Percentiles rank a stretch among this genome's conserved stretches.
phyloP scores from a whole-genome alignment of 305 asterid species.

The Andrographis paniculata region DNA sequence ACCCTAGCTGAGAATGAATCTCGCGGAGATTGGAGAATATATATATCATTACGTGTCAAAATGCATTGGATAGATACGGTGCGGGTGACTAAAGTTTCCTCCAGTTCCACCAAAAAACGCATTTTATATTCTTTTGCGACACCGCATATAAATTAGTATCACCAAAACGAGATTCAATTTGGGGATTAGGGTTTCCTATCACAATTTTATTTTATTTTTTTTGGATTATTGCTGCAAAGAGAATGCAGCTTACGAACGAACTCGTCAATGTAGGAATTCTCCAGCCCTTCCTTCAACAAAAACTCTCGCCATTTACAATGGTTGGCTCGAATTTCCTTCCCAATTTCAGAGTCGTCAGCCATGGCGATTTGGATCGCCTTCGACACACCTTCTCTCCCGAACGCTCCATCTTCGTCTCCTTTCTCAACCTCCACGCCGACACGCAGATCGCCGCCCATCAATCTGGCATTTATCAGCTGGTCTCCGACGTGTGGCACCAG shows the following conservation, averaged over 20 bases:
- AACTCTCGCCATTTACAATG: constrained; percentile 47
- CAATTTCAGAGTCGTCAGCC: constrained; percentile 41
- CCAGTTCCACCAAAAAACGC: too few species aligned
- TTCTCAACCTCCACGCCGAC: constrained; percentile 60
- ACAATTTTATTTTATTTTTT: too few species aligned
- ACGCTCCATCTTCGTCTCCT: constrained; percentile 50
- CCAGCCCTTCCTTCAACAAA: constrained; percentile 38
- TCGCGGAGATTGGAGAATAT: too few species aligned
- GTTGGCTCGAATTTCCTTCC: constrained; percentile 32
- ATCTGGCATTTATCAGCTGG: constrained; percentile 43
- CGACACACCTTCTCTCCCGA: constrained; percentile 36
- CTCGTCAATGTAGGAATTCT: constrained; percentile 40
- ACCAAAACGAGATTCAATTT: too few species aligned
- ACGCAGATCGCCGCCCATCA: constrained; percentile 37
- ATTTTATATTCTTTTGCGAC: too few species aligned
- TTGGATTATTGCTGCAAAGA: not conserved
- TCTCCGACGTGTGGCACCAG: constrained; percentile 50
- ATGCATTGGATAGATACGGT: too few species aligned
- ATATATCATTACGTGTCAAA: not conserved
- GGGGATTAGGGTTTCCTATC: too few species aligned
- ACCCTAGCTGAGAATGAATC: constrained; percentile 5
- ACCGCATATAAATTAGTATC: too few species aligned
- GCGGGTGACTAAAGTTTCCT: too few species aligned
- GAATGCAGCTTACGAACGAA: constrained; percentile 30
- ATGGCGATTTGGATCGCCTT: constrained; percentile 38